phyloP scores from a whole-genome alignment of 2,329 filamentous ascomycete species.

The Sarocladium brachiariae region DNA sequence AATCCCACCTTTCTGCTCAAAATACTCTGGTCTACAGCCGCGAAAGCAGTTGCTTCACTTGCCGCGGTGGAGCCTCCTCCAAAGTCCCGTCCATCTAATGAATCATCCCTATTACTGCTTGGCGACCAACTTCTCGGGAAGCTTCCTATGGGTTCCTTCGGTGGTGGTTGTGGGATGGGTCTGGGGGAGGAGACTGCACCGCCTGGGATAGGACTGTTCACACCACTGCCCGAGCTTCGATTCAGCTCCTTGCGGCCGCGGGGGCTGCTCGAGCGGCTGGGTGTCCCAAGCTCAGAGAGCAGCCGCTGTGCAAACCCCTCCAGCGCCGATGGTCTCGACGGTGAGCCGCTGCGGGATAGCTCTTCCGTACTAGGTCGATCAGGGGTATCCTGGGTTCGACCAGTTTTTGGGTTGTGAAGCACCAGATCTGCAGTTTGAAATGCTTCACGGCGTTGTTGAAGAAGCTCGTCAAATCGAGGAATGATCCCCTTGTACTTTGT shows the following conservation, averaged over 20 bases:
- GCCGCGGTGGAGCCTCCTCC: slow-evolving; percentile 20
- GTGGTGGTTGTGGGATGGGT: background rate
- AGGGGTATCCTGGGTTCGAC: slow-evolving; percentile 25
- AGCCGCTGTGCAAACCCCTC: slow-evolving; percentile 58
- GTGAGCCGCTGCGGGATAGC: slow-evolving; percentile 39
- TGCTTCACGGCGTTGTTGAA: slow-evolving; percentile 58
- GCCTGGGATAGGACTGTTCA: slow-evolving; percentile 9
- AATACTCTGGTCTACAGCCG: slow-evolving; percentile 58
- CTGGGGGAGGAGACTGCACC: background rate
- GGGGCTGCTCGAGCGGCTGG: slow-evolving; percentile 43
- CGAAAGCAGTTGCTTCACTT: slow-evolving; percentile 52
- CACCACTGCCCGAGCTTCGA: slow-evolving; percentile 22
- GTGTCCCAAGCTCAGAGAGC: slow-evolving; percentile 51
- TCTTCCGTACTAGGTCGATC: slow-evolving; percentile 40
- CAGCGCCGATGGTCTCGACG: slow-evolving; percentile 46
- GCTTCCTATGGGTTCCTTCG: slow-evolving; percentile 15
- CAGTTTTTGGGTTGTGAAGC: slow-evolving; percentile 26
- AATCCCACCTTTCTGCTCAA: slow-evolving; percentile 48
- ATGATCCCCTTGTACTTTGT: slow-evolving; percentile 55
- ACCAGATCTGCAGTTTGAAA: slow-evolving; percentile 54
- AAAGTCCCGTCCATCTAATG: slow-evolving; percentile 24
- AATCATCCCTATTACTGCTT: slow-evolving; percentile 23
- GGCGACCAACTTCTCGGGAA: slow-evolving; percentile 36
- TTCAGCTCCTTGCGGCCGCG: slow-evolving; percentile 41
- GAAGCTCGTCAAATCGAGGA: slow-evolving; percentile 64